Conservation (phyloP, 2,329 filamentous ascomycete species). For the Coniochaeta sp. region DNA sequence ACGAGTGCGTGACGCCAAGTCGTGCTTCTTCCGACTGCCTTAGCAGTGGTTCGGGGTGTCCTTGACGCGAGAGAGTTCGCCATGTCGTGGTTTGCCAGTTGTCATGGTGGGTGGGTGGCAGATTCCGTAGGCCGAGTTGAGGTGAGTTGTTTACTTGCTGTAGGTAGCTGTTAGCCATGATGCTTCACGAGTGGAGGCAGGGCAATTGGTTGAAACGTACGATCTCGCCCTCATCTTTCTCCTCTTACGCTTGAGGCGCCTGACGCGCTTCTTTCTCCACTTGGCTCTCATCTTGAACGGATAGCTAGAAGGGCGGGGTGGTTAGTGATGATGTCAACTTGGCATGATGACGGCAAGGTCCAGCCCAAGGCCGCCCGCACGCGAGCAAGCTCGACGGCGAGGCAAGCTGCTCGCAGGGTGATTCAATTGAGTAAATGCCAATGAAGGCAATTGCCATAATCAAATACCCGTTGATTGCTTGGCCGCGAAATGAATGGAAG, state of each 20-base stretch:
- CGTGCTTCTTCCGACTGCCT: neutral
- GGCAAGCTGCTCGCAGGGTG: neutral
- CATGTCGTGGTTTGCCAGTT: conserved; percentile 18
- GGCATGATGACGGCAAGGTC: neutral
- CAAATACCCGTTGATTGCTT: neutral
- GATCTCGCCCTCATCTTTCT: conserved; percentile 98
- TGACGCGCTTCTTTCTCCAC: conserved; percentile 99
- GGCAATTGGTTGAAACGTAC: conserved; percentile 51
- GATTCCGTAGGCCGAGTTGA: conserved; percentile 47
- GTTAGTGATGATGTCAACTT: conserved; percentile 9
- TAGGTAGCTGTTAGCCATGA: conserved; percentile 23
- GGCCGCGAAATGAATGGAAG: neutral
- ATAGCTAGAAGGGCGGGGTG: conserved; percentile 19
- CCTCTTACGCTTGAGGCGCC: conserved; percentile 99
- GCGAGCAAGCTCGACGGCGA: neutral
- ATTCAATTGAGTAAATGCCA: neutral
- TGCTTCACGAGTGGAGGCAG: conserved; percentile 6
- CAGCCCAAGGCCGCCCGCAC: neutral
- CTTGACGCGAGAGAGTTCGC: neutral
- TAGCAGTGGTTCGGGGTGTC: neutral
- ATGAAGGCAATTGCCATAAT: neutral
- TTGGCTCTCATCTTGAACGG: conserved; percentile 81
- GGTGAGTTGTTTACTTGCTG: conserved; percentile 66
- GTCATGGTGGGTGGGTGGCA: conserved; percentile 19
- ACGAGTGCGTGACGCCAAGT: conserved; percentile 5